phyloP scores from a whole-genome alignment of 2,329 filamentous ascomycete species.

The Exutisphaerella laricina region DNA sequence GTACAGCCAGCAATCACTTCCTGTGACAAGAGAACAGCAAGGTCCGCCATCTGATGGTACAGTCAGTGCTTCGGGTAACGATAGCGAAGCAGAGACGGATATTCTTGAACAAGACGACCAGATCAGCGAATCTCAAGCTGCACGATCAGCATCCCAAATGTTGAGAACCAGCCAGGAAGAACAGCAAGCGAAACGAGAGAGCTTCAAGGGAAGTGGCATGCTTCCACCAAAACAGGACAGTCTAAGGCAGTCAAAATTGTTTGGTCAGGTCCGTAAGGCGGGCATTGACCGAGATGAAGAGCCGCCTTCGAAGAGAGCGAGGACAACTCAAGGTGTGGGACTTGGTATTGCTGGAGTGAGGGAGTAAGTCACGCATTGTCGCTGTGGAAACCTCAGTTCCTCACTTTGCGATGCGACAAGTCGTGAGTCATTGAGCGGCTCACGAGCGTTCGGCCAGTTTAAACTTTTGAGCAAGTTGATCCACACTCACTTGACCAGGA shows the following conservation, averaged over 20 bases:
- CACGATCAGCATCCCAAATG: conserved; percentile 66
- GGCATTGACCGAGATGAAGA: conserved; percentile 36
- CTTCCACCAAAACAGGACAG: conserved; percentile 14
- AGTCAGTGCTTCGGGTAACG: conserved; percentile 62
- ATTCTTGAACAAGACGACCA: conserved; percentile 55
- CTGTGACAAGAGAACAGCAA: conserved; percentile 14
- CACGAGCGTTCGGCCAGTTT: too few relatives aligned
- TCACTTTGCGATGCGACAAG: background rate
- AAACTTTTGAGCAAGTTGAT: too few relatives aligned
- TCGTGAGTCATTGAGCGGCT: background rate
- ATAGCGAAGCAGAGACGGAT: conserved; percentile 50
- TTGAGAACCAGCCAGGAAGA: conserved; percentile 43
- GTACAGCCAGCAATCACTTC: conserved; percentile 23
- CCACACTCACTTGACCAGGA: background rate
- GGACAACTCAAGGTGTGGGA: conserved; percentile 37
- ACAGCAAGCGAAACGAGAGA: conserved; percentile 32
- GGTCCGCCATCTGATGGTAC: conserved; percentile 52
- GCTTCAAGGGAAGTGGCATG: conserved; percentile 35
- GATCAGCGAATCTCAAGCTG: conserved; percentile 68
- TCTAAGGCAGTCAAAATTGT: conserved; percentile 57
- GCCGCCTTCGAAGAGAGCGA: conserved; percentile 47
- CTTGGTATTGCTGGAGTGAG: conserved; percentile 27
- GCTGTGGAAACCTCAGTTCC: background rate
- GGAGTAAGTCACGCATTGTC: conserved; percentile 18
- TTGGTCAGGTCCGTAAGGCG: conserved; percentile 56